Conservation (phyloP, 331 rosid species). For the Rhamnella rubrinervis region DNA sequence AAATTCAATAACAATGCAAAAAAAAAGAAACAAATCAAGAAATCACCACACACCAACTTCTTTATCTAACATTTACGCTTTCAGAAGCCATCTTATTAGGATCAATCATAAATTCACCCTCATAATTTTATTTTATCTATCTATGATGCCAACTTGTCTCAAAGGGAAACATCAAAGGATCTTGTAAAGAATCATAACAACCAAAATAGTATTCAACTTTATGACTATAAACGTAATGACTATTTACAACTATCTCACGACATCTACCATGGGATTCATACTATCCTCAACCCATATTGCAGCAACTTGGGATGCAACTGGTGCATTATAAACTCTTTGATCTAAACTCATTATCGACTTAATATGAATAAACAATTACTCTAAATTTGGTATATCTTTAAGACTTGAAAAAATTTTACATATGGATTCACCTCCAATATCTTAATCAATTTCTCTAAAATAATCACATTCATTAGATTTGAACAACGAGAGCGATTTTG, state of each 20-base stretch:
- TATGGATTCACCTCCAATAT: background rate
- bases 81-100: background rate
- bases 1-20: too few species aligned
- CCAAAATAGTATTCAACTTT: background rate
- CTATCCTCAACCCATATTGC: background rate
- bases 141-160: background rate
- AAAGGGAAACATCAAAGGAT: slow-evolving; percentile 2
- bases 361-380: background rate
- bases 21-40: too few species aligned
- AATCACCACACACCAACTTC: too few species aligned
- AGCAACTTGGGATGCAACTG: background rate
- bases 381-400: background rate
- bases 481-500: background rate
- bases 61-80: too few species aligned
- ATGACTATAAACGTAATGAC: background rate
- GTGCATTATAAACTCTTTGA: background rate
- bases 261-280: background rate
- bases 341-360: background rate
- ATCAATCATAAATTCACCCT: background rate
- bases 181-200: slow-evolving; percentile 7
- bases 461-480: background rate
- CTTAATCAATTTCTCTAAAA: too few species aligned
- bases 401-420: background rate
- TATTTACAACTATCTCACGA: background rate
- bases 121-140: too few species aligned